Evolutionary conservation across 1,284 basidiomycete species (phyloP), one percentile per base, ranked within the genome.

Genomic region (Cutaneotrichosporon curvatum): DNA sequence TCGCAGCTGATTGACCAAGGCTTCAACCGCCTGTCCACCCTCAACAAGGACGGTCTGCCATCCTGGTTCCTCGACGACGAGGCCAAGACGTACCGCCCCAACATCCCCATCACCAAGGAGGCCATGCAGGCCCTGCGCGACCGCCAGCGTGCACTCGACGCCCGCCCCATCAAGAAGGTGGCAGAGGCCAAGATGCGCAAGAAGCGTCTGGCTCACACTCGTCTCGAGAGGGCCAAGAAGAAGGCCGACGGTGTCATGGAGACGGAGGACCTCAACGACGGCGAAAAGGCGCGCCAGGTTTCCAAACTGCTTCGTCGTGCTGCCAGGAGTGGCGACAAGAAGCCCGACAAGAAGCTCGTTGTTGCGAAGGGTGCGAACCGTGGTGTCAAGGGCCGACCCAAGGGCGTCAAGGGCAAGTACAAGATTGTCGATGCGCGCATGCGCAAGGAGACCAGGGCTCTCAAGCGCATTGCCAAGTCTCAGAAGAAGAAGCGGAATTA

Each of bases 31-130:
- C 86, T 91, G 70, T 85, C 89, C 3, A 81, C 94, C 50, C 85
- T 89, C 60, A 80, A 87, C 56, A 95, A 92, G 73, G 88, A 96
- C 46, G 89, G 79, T 23, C 79, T 98, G 9, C 95, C 95, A 0
- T 72, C 81, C 0, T 99, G 95, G 95, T 98, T 99, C 79, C 77
- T 97, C 36, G 94, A 98, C 62, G 95, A 99, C 63, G 95, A 99
- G 72, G 74, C 81, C 36, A 88, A 92, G 63, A 79, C 86, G 68
- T 97, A 95, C 79, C 92, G 90, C 65, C 75, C 87, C 51, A 98
- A 98, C 70, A 78, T 98, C 45, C 95, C 95, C 14, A 80, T 98
- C 54, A 97, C 94, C 1, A 98, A 96, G 72, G 95, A 98, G 70
- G 95, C 95, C 5, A 77, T 98, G 47, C 78, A 79, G 45, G 84